Percentiles rank a stretch among this genome's conserved stretches.
Evolutionary conservation across 257 asterid genomes (phyloP).

Genomic region (Capsicum baccatum): DNA sequence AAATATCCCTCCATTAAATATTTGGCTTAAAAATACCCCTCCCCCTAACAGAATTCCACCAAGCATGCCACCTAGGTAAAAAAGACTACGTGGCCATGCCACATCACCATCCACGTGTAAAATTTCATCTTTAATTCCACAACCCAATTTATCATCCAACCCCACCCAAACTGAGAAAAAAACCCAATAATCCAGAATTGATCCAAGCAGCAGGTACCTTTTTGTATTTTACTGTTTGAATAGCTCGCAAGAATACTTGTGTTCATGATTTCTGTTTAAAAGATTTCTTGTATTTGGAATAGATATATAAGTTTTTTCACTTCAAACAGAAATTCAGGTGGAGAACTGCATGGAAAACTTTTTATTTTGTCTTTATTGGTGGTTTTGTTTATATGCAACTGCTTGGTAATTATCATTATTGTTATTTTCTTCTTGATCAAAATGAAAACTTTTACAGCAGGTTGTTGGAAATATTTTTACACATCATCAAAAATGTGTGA

Average conservation of each 20-base stretch:
- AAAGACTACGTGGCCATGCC: too few relatives aligned
- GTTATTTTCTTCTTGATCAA: constrained; percentile 23
- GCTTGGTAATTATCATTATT: background rate
- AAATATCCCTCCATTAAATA: too few relatives aligned
- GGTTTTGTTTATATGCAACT: background rate
- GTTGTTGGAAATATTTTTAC: constrained; percentile 96
- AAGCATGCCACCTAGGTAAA: too few relatives aligned
- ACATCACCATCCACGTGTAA: too few relatives aligned
- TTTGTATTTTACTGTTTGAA: background rate
- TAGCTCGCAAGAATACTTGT: background rate
- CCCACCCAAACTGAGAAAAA: too few relatives aligned
- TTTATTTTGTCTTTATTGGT: background rate
- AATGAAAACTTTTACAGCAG: constrained; percentile 41
- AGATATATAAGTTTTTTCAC: background rate
- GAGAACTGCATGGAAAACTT: background rate
- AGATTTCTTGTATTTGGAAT: constrained; percentile 1
- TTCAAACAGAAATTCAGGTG: constrained; percentile 10
- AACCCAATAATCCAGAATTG: too few relatives aligned
- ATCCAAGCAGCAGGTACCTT: constrained; percentile 85
- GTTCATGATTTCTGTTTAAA: background rate
- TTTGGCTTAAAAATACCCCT: too few relatives aligned
- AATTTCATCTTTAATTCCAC: too few relatives aligned
- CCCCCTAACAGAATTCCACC: too few relatives aligned
- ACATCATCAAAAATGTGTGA: constrained; percentile 97
- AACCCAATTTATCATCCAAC: too few relatives aligned